A percentile compares a stretch with the other conserved stretches of the same genome.
These are phyloP conservation scores for Penicillium sp. DNA, from an alignment of 2,329 filamentous ascomycete genomes.

Conservation along the genomic window DNA sequence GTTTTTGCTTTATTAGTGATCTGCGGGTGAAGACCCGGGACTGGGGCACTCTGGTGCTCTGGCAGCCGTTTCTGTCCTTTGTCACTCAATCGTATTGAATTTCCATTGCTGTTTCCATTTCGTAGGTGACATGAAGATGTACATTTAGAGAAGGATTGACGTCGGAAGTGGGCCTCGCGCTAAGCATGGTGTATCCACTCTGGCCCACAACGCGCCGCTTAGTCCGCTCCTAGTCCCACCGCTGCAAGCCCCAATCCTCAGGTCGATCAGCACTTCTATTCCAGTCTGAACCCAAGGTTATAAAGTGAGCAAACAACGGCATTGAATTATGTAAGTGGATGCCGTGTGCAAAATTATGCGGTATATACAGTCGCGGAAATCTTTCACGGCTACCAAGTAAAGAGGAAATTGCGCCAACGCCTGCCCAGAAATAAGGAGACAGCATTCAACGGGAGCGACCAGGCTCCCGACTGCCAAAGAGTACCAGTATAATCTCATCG, in stretches of 20 bases:
- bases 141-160: neutral
- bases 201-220: slow-evolving; percentile 14
- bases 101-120: neutral
- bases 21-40: slow-evolving; percentile 1
- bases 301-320: too few relatives aligned
- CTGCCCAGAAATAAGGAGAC: neutral
- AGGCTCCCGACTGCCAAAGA: slow-evolving; percentile 49
- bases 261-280: too few relatives aligned
- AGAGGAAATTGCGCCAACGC: neutral
- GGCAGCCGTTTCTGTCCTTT: slow-evolving; percentile 9
- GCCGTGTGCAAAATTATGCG: slow-evolving; percentile 4
- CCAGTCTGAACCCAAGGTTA: too few relatives aligned
- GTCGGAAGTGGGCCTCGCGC: slow-evolving; percentile 6
- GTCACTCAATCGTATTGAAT: slow-evolving; percentile 3
- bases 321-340: neutral
- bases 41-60: neutral
- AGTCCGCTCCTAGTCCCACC: neutral
- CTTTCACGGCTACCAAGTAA: neutral
- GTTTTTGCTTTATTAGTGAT: slow-evolving; percentile 8
- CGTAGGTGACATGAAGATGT: neutral
- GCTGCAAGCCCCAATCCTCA: neutral
- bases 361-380: neutral
- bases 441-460: slow-evolving; percentile 9
- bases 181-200: slow-evolving; percentile 10
- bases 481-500: slow-evolving; percentile 62